Evolutionary conservation across 345 rosid species (phyloP), one percentile per base, ranked within the genome.

Genomic region (Sisymbrium irio): DNA sequence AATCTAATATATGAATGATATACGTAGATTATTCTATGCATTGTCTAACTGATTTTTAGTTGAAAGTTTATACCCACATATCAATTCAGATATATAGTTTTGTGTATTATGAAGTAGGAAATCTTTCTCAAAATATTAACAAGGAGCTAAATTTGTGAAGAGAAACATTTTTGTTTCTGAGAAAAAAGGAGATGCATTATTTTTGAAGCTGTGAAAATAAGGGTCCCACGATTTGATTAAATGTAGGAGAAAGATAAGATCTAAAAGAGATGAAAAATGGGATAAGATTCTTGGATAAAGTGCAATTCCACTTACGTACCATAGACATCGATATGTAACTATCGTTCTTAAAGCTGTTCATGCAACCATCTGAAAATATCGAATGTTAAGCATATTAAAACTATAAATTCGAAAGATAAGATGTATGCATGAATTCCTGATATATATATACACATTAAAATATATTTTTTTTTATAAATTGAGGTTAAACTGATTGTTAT

Each of bases 271-370:
- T 18, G 45, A 46, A 6, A 59, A 41, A 67, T 33, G 56, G 20
- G 79, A 75, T 75, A 75, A 75, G 69, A 61, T 75, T 75, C 78
- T 75, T 75, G 74, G 57, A 75, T 64, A 32, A 10, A 75, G 69
- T 75, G 79, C 79, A 55, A 44, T 63, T 41, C 70, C 69, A 62
- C 62, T 62, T 72, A 51, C 3, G n/a, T 62, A 30, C 62, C 50
- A 50, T 47, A n/a, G n/a, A 39, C 32, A 58, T 56, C 20, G 44
- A 56, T 55, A 32, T 69, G 56, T 32, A 18, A 44, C 75, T 47
- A 30, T 35, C 58, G 42, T 64, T 64, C 41, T 7, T 45, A 45
- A 32, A 45, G 41, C 6, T 62, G 47, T 61, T 54, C 69, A 46
- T 45, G 15, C 19, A 22, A 14, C 14, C 28, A 50, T 49, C n/a